These are phyloP conservation scores for Mikania micrantha DNA, from an alignment of 129 eudicot species.

Conservation along the genomic window DNA sequence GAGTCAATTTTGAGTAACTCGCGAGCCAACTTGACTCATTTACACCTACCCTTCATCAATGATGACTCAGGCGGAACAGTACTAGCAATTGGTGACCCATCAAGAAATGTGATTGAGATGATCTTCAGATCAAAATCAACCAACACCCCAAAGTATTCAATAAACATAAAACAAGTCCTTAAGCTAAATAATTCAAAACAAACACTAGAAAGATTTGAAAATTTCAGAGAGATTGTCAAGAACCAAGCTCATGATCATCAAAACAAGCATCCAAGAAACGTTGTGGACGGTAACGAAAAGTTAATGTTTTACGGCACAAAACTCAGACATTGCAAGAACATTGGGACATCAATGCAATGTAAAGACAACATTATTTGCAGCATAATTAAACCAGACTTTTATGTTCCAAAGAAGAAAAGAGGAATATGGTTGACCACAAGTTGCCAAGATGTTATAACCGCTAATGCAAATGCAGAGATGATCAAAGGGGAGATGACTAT, in stretches of 20 bases:
- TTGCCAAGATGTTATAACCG: constrained; percentile 24
- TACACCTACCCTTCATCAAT: neutral
- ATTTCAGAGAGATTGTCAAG: constrained; percentile 37
- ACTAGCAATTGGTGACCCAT: constrained; percentile 35
- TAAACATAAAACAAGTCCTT: constrained; percentile 29
- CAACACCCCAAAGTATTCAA: constrained; percentile 14
- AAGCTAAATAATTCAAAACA: constrained; percentile 36
- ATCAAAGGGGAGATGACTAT: constrained; percentile 34
- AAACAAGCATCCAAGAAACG: constrained; percentile 41
- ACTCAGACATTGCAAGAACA: constrained; percentile 18
- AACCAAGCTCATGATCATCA: constrained; percentile 22
- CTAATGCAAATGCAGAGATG: constrained; percentile 13
- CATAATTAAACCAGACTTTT: constrained; percentile 25
- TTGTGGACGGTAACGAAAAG: constrained; percentile 50
- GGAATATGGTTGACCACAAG: constrained; percentile 37
- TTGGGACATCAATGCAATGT: constrained; percentile 22
- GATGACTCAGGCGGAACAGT: constrained; percentile 14
- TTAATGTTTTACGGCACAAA: constrained; percentile 40
- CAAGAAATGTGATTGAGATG: constrained; percentile 48
- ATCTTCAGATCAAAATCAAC: constrained; percentile 31
- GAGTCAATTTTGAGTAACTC: no score
- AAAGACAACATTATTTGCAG: constrained; percentile 33
- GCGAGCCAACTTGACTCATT: no score
- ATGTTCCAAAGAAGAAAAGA: constrained; percentile 13
- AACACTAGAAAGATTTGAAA: constrained; percentile 41